phyloP scores from a whole-genome alignment of 176 grass and related monocot genomes.

The Leersia perrieri region DNA sequence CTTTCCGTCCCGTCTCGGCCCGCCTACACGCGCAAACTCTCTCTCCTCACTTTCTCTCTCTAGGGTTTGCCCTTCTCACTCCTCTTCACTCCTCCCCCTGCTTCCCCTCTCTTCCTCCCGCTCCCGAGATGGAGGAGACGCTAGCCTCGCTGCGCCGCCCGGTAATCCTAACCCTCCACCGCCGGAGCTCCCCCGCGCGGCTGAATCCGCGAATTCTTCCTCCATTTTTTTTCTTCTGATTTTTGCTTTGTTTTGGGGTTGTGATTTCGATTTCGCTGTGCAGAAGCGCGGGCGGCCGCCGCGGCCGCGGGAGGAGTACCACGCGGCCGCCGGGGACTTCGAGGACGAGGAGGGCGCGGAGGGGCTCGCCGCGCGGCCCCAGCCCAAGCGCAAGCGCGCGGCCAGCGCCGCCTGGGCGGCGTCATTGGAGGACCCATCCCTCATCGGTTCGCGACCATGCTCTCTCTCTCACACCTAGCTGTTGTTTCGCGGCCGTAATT shows the following conservation, averaged over 20 bases:
- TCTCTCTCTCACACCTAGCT: background rate
- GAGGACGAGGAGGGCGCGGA: constrained; percentile 9
- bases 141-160: constrained; percentile 37
- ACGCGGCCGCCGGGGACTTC: constrained; percentile 13
- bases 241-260: background rate
- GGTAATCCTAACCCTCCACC: constrained; percentile 16
- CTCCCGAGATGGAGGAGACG: constrained; percentile 33
- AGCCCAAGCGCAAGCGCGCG: constrained; percentile 48
- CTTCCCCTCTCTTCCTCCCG: too few relatives aligned
- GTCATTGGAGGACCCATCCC: constrained; percentile 14
- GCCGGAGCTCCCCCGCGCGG: background rate
- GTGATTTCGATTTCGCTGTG: background rate
- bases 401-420: constrained; percentile 16
- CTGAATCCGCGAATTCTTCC: background rate
- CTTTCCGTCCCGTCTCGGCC: too few relatives aligned
- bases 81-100: background rate
- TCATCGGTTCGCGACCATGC: constrained; percentile 34
- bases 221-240: background rate
- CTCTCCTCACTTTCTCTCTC: background rate
- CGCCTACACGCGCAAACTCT: too few relatives aligned
- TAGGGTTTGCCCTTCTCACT: constrained; percentile 42
- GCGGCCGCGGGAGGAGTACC: constrained; percentile 31
- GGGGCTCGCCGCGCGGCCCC: constrained; percentile 12
- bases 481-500: background rate
- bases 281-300: constrained; percentile 54